A percentile compares a stretch with the other conserved stretches of the same genome.
Evolutionary conservation across 768 basidiomycete species (phyloP).

Genomic region (Xerocomellus chrysenteron): DNA sequence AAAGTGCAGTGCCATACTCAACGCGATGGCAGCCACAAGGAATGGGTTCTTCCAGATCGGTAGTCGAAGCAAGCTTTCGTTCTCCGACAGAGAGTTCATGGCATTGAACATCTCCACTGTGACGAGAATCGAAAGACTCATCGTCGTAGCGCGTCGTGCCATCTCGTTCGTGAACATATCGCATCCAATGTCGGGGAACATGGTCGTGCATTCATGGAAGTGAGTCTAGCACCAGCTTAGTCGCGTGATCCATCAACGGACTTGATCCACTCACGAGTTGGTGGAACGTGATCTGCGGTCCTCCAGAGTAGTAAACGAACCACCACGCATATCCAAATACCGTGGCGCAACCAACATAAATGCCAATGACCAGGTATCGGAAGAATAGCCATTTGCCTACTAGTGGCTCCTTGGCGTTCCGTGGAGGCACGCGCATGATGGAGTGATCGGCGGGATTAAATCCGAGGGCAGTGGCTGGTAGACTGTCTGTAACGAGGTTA

Average conservation of each 20-base stretch:
- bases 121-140: constrained; percentile 94
- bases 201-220: constrained; percentile 85
- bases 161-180: constrained; percentile 91
- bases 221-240: constrained; percentile 61
- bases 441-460: constrained; percentile 97
- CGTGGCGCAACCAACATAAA: constrained; percentile 92
- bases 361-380: constrained; percentile 90
- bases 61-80: constrained; percentile 84
- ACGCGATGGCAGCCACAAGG: constrained; percentile 82
- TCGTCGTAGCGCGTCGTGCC: constrained; percentile 87
- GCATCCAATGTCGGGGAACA: constrained; percentile 91
- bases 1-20: constrained; percentile 93
- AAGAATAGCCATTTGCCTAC: constrained; percentile 94
- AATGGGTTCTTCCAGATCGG: constrained; percentile 95
- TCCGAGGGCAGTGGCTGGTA: constrained; percentile 95
- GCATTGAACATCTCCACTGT: constrained; percentile 98
- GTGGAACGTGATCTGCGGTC: constrained; percentile 91
- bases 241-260: not conserved
- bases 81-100: constrained; percentile 97
- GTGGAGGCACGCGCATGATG: constrained; percentile 94
- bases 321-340: constrained; percentile 99
- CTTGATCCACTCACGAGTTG: constrained; percentile 70
- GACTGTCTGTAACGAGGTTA: constrained; percentile 94
- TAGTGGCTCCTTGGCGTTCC: constrained; percentile 87
- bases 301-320: constrained; percentile 89